phyloP scores from a whole-genome alignment of 768 basidiomycete species.

The Psilocybe cyanescens region DNA sequence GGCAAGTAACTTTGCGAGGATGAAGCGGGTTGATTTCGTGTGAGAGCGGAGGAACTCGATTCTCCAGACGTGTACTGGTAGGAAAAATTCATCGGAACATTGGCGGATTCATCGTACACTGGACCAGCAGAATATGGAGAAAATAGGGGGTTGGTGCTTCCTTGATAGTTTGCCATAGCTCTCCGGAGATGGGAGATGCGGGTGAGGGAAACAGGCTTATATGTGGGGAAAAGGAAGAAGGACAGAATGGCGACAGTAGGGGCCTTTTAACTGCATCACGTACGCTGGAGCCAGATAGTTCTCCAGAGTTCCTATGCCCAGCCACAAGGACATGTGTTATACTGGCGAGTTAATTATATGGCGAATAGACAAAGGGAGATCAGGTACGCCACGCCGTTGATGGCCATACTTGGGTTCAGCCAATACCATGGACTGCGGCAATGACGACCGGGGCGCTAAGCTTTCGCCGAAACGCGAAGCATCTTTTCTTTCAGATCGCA shows the following conservation, averaged over 20 bases:
- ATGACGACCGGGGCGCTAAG: constrained; percentile 29
- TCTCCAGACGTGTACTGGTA: constrained; percentile 11
- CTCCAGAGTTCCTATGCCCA: constrained; percentile 32
- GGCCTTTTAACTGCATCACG: constrained; percentile 29
- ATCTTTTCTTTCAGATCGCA: constrained; percentile 15
- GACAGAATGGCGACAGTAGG: constrained; percentile 14
- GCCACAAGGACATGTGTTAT: constrained; percentile 34
- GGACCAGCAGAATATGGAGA: constrained; percentile 1
- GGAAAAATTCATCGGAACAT: constrained; percentile 7
- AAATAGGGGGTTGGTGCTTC: neutral
- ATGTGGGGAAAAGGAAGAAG: constrained; percentile 21
- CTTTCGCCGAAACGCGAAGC: constrained; percentile 18
- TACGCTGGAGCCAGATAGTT: constrained; percentile 22
- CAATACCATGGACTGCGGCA: constrained; percentile 21
- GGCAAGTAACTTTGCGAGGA: constrained; percentile 12
- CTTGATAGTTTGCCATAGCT: constrained; percentile 1
- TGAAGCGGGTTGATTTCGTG: constrained; percentile 3
- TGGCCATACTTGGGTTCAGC: constrained; percentile 20
- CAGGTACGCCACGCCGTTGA: constrained; percentile 36
- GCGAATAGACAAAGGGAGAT: constrained; percentile 34
- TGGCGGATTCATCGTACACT: neutral
- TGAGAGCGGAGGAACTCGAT: constrained; percentile 10
- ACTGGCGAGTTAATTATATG: constrained; percentile 29
- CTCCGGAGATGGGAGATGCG: neutral
- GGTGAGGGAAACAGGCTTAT: constrained; percentile 3